Conservation (phyloP, 164 flowering plant genomes). For the Magnolia changhungtana region DNA sequence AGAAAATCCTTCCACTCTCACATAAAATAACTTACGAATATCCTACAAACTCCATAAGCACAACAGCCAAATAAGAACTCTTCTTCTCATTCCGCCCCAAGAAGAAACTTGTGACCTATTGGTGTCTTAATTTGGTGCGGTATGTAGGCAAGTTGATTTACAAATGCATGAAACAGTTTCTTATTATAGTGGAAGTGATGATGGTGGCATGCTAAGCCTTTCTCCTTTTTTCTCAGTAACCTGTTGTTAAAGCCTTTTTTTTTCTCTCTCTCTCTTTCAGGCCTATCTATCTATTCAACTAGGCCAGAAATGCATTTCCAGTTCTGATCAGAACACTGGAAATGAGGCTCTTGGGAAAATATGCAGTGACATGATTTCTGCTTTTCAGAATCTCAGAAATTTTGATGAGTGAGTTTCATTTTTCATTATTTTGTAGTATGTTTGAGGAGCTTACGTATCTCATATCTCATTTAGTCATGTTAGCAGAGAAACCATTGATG, state of each 20-base stretch:
- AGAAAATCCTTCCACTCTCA: too few relatives aligned
- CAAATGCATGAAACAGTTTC: neutral
- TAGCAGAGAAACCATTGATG: neutral
- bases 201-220: neutral
- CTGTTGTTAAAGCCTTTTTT: neutral
- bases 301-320: slow-evolving; percentile 12
- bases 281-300: slow-evolving; percentile 26
- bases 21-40: too few relatives aligned
- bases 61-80: too few relatives aligned
- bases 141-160: too few relatives aligned
- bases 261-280: slow-evolving; percentile 10
- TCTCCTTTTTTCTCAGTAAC: neutral
- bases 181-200: neutral
- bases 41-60: too few relatives aligned
- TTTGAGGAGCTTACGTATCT: neutral
- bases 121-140: too few relatives aligned
- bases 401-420: slow-evolving; percentile 42
- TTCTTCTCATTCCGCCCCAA: too few relatives aligned
- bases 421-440: neutral
- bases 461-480: neutral
- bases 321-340: slow-evolving; percentile 17
- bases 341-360: slow-evolving; percentile 37
- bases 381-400: slow-evolving; percentile 47
- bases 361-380: slow-evolving; percentile 53
- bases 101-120: too few relatives aligned